Percentiles rank a stretch among this genome's conserved stretches.
These are phyloP conservation scores for Pyracantha coccinea DNA, from an alignment of 331 rosid genomes.

Conservation along the genomic window DNA sequence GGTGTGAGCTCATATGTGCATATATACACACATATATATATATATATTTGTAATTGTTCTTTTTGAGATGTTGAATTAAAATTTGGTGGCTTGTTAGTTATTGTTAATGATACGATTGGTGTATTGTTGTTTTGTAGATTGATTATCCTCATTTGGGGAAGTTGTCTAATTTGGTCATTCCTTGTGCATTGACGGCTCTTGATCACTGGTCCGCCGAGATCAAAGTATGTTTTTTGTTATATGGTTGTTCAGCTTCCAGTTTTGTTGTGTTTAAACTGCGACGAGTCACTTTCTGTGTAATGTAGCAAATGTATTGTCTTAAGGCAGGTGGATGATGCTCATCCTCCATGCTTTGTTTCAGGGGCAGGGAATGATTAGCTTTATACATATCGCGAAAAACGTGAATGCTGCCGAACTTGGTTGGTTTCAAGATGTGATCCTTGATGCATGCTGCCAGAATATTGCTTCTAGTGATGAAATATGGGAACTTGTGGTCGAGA, in stretches of 20 bases:
- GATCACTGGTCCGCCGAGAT: constrained; percentile 96
- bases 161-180: constrained; percentile 65
- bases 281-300: background rate
- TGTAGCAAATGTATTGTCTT: background rate
- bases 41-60: background rate
- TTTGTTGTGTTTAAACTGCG: background rate
- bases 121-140: constrained; percentile 38
- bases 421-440: constrained; percentile 65
- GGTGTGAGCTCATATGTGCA: constrained; percentile 16
- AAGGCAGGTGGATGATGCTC: background rate
- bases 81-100: background rate
- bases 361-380: constrained; percentile 81
- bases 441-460: constrained; percentile 98
- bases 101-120: constrained; percentile 14
- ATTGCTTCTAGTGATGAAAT: constrained; percentile 68
- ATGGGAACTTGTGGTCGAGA: constrained; percentile 74
- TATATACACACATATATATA: too few relatives aligned
- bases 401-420: constrained; percentile 57
- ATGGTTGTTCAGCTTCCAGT: background rate
- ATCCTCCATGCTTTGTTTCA: constrained; percentile 23
- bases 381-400: constrained; percentile 60
- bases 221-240: constrained; percentile 45
- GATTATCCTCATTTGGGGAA: constrained; percentile 71
- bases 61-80: background rate
- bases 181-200: constrained; percentile 73